Conservation (phyloP, 495 filamentous ascomycete genomes). For the Podospora australis region DNA sequence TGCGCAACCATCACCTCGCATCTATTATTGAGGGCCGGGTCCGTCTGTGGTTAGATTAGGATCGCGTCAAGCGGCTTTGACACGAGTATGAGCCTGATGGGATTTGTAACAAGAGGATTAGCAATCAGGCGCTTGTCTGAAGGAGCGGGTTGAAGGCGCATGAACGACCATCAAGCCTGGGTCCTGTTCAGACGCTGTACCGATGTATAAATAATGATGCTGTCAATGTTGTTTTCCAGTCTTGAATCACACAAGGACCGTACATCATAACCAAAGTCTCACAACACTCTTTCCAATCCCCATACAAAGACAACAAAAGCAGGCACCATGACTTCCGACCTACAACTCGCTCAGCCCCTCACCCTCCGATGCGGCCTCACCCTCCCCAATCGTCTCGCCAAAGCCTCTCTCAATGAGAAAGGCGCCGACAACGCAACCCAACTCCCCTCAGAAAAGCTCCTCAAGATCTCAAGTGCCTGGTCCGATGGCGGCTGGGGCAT, state of each 20-base stretch:
- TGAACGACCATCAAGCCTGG: too few relatives aligned
- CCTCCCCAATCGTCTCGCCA: slow-evolving; percentile 36
- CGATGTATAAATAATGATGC: too few relatives aligned
- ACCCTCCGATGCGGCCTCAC: slow-evolving; percentile 31
- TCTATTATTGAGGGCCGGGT: too few relatives aligned
- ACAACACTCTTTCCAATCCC: not conserved
- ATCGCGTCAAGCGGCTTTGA: too few relatives aligned
- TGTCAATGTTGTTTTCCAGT: not conserved
- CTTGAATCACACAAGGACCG: not conserved
- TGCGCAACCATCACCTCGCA: too few relatives aligned
- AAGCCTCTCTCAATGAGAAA: slow-evolving; percentile 39
- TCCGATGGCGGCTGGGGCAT: slow-evolving; percentile 48
- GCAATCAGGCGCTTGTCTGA: too few relatives aligned
- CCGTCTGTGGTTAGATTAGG: too few relatives aligned
- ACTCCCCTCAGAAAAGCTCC: slow-evolving; percentile 41
- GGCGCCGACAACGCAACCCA: slow-evolving; percentile 27
- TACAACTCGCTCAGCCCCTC: slow-evolving; percentile 31
- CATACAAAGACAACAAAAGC: not conserved
- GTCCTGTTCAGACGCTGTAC: too few relatives aligned
- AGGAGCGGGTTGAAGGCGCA: too few relatives aligned
- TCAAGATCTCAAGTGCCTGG: slow-evolving; percentile 50
- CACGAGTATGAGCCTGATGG: too few relatives aligned
- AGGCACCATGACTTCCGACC: slow-evolving; percentile 1
- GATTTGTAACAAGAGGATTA: too few relatives aligned
- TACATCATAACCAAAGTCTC: not conserved